These are phyloP conservation scores for Russula vinacea DNA, from an alignment of 768 basidiomycete genomes.

Conservation along the genomic window DNA sequence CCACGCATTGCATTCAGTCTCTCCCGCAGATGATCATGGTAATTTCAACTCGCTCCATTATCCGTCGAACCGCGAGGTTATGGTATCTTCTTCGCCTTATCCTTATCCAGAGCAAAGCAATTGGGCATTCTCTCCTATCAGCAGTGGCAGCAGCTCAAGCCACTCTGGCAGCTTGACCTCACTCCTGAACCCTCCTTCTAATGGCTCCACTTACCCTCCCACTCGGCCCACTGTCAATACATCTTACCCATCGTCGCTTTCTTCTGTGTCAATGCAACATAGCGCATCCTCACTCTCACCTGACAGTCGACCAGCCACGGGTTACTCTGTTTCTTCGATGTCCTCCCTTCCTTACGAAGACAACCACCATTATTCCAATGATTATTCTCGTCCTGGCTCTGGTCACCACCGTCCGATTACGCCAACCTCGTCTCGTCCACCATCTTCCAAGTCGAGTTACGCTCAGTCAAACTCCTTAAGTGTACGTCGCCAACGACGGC, in stretches of 20 bases:
- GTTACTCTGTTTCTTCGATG: conserved; percentile 82
- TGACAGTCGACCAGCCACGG: conserved; percentile 81
- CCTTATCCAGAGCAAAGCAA: conserved; percentile 59
- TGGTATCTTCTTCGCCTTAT: conserved; percentile 55
- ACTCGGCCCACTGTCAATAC: conserved; percentile 67
- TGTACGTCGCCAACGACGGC: conserved; percentile 69
- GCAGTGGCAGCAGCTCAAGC: conserved; percentile 53
- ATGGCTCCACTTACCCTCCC: conserved; percentile 45
- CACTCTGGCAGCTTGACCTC: conserved; percentile 76
- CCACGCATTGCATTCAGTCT: conserved; percentile 62
- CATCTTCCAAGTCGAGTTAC: conserved; percentile 60
- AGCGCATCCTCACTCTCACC: conserved; percentile 72
- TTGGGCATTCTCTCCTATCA: conserved; percentile 46
- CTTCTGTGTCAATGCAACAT: conserved; percentile 49
- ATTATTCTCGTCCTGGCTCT: conserved; percentile 73
- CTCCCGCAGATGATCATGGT: conserved; percentile 68
- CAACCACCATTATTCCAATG: conserved; percentile 40
- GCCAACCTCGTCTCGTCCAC: conserved; percentile 64
- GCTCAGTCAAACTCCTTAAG: conserved; percentile 55
- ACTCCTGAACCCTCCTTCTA: conserved; percentile 63
- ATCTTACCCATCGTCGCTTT: conserved; percentile 49
- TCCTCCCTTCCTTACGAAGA: conserved; percentile 60
- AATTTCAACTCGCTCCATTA: conserved; percentile 42
- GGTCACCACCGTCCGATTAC: conserved; percentile 64
- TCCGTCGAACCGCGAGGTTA: conserved; percentile 37